These are phyloP conservation scores for Salicornia ramosissima DNA, from an alignment of 148 eudicot genomes.

Conservation along the genomic window DNA sequence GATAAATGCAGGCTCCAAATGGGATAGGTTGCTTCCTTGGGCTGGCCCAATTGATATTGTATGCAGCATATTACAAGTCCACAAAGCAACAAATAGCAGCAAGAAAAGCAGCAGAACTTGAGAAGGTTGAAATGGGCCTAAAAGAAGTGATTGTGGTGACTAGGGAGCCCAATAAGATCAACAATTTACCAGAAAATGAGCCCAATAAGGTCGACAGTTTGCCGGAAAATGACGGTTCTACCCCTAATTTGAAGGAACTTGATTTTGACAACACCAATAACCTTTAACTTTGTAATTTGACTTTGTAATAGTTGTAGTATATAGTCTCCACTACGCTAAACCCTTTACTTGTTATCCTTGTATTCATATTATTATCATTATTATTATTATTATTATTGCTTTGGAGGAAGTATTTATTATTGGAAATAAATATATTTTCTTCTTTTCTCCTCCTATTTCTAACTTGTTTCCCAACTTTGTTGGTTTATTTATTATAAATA, in stretches of 20 bases:
- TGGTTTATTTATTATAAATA: not conserved
- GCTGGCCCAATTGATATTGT: slow-evolving; percentile 40
- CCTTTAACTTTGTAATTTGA: not conserved
- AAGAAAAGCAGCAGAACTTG: slow-evolving; percentile 7
- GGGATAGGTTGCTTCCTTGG: slow-evolving; percentile 42
- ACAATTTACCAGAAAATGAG: too few species aligned
- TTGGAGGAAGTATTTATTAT: slow-evolving; percentile 2
- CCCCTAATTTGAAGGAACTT: slow-evolving; percentile 7
- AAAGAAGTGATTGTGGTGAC: slow-evolving; percentile 24
- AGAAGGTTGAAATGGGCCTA: slow-evolving; percentile 28
- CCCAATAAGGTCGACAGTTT: slow-evolving; percentile 25
- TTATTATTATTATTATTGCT: too few species aligned
- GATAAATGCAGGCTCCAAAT: slow-evolving; percentile 42
- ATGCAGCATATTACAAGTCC: slow-evolving; percentile 28
- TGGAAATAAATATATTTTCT: not conserved
- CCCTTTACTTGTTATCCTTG: not conserved
- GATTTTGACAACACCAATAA: not conserved
- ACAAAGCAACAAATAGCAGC: slow-evolving; percentile 27
- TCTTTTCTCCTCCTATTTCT: not conserved
- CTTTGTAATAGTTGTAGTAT: not conserved
- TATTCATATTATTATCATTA: too few species aligned
- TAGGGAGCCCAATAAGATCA: slow-evolving; percentile 22
- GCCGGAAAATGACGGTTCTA: slow-evolving; percentile 11
- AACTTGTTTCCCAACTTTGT: not conserved
- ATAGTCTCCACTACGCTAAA: not conserved